Evolutionary conservation across 2,329 filamentous ascomycete genomes (phyloP), one percentile per base, ranked within the genome.

Genomic region (Sporothrix sp.): DNA sequence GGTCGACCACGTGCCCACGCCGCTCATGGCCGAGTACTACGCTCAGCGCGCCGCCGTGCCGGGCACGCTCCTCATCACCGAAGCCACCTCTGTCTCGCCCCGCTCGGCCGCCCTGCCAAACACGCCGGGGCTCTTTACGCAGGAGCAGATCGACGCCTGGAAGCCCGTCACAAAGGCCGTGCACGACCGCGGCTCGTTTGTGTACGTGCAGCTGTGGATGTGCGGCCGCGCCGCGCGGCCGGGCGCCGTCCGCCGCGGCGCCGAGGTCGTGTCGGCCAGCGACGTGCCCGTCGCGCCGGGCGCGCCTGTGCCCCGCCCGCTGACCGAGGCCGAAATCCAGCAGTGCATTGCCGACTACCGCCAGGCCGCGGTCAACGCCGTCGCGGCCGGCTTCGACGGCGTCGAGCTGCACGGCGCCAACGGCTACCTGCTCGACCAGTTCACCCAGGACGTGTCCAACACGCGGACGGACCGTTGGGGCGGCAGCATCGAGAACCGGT

Each of bases 371-470:
- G 68, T 72, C 57, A 68, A 78, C 16, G 75, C 84, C 1, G 63
- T 87, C 2, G 70, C 72, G 28, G 79, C 77, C 1, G 85, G 85
- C 0, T 82, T 83, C 55, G 82, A 85, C 59, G 78, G 78, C 6
- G 73, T 86, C 18, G 82, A 82, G 64, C 79, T 94, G 48, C 87
- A 93, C 68, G 78, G 76, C 58, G 87, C 85, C 0, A 86, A 93
- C 60, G 86, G 87, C 0, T 93, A 90, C 62, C 73, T 93, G 0
- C 68, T 91, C 0, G 79, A 82, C 58, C 68, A 71, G 3, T 93
- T 91, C 69, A 43, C 25, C 7, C 74, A 78, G 54, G 71, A 73
- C 53, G 71, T 66, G 13, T 63, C 66, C 57, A 82, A 82, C 65
- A 66, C 68, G 39, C 70, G 78, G 2, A 76, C 71, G 0, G 76